These are phyloP conservation scores for Lactifluus piperatus DNA, from an alignment of 768 basidiomycete species.

Conservation along the genomic window DNA sequence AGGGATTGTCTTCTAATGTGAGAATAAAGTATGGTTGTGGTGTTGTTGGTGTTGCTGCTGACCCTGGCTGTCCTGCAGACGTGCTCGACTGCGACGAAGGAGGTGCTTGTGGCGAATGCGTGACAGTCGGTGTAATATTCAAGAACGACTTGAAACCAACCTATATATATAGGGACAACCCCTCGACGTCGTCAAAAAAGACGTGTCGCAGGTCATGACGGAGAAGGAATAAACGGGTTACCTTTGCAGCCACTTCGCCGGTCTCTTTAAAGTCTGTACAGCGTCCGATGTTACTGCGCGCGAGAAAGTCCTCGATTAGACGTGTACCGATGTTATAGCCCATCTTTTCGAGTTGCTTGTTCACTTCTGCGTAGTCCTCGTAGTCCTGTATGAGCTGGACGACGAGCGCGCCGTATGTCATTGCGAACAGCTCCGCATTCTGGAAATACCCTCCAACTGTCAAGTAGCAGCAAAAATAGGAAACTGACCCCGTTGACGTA, in stretches of 20 bases:
- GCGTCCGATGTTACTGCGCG: conserved; percentile 82
- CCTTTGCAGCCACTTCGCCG: conserved; percentile 93
- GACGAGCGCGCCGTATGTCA: conserved; percentile 96
- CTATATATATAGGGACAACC: conserved; percentile 38
- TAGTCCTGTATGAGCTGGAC: conserved; percentile 99
- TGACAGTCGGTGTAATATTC: conserved; percentile 79
- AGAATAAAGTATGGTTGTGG: conserved; percentile 65
- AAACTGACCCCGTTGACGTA: conserved; percentile 37
- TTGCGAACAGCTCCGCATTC: conserved; percentile 96
- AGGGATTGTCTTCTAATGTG: conserved; percentile 89
- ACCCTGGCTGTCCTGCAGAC: conserved; percentile 29
- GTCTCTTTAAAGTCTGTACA: conserved; percentile 92
- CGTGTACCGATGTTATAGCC: conserved; percentile 97
- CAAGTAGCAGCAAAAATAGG: conserved; percentile 5
- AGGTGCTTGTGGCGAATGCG: conserved; percentile 47
- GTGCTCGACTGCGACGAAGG: conserved; percentile 33
- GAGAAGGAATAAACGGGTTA: conserved; percentile 27
- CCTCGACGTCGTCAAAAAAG: background rate
- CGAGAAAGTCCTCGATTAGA: conserved; percentile 95
- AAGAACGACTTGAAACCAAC: conserved; percentile 98
- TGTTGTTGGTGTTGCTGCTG: conserved; percentile 19
- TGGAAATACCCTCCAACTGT: conserved; percentile 28
- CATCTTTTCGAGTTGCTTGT: conserved; percentile 98
- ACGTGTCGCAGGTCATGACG: background rate
- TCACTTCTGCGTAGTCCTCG: conserved; percentile 92